A percentile compares a stretch with the other conserved stretches of the same genome.
These are phyloP conservation scores for Plasmopara muralis DNA, from an alignment of 352 stramenopile species.

Conservation along the genomic window DNA sequence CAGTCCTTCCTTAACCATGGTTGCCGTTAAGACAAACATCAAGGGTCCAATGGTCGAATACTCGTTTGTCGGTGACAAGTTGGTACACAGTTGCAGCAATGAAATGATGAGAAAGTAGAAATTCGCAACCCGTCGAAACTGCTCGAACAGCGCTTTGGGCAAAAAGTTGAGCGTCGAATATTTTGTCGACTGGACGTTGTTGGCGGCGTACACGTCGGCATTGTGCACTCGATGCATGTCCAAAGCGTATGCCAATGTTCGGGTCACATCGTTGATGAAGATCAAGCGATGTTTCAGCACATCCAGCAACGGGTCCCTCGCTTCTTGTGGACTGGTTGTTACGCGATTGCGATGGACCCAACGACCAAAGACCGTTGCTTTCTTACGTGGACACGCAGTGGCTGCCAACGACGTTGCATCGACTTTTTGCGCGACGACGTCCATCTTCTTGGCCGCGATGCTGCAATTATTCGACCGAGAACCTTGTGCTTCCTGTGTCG, in stretches of 20 bases:
- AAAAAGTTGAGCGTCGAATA: constrained; percentile 95
- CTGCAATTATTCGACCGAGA: constrained; percentile 13
- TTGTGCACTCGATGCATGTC: constrained; percentile 43
- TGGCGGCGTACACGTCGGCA: constrained; percentile 37
- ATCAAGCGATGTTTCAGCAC: constrained; percentile 50
- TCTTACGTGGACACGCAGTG: constrained; percentile 1
- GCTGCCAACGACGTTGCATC: constrained; percentile 14
- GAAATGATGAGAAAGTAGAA: constrained; percentile 96
- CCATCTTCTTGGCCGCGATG: constrained; percentile 5
- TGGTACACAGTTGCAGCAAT: constrained; percentile 89
- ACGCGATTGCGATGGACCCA: constrained; percentile 18
- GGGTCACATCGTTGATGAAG: constrained; percentile 59
- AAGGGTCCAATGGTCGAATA: constrained; percentile 83
- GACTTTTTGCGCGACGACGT: constrained; percentile 13
- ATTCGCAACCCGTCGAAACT: constrained; percentile 95
- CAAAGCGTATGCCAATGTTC: constrained; percentile 54
- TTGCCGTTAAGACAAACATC: constrained; percentile 68
- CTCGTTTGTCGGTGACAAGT: constrained; percentile 81
- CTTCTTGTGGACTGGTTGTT: neutral
- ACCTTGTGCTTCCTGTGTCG: constrained; percentile 12
- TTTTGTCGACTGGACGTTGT: constrained; percentile 85
- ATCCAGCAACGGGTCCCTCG: neutral
- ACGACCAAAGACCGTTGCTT: constrained; percentile 1
- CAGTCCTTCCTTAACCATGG: constrained; percentile 81
- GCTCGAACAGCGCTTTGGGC: constrained; percentile 91